Conservation (phyloP, 805 yeast genomes). For the Schizosaccharomyces lindneri region DNA sequence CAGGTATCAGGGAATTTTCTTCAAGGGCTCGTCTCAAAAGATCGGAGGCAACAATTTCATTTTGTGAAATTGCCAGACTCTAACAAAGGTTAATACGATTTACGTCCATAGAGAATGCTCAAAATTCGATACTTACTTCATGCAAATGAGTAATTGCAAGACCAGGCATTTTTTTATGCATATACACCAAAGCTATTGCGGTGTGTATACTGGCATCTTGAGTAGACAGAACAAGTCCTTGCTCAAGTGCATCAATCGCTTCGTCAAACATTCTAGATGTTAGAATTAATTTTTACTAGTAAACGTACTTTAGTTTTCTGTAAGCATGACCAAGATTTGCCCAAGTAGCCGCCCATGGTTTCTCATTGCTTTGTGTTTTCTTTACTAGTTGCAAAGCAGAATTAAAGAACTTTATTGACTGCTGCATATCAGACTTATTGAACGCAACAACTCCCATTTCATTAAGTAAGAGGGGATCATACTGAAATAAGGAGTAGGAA, state of each 20-base stretch:
- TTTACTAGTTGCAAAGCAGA: conserved; percentile 50
- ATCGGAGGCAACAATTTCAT: conserved; percentile 67
- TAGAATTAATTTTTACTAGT: not conserved
- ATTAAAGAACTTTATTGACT: conserved; percentile 45
- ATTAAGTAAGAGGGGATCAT: conserved; percentile 69
- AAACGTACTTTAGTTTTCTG: conserved; percentile 26
- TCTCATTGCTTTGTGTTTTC: conserved; percentile 48
- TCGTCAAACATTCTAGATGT: conserved; percentile 22
- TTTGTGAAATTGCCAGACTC: conserved; percentile 54
- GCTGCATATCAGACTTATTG: conserved; percentile 39
- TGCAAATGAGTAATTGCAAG: conserved; percentile 59
- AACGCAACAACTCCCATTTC: conserved; percentile 84
- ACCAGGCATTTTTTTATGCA: conserved; percentile 37
- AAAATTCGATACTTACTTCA: conserved; percentile 13
- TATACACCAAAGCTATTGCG: conserved; percentile 61
- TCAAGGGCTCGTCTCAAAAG: conserved; percentile 42
- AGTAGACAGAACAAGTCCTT: conserved; percentile 43
- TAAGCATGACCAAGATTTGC: conserved; percentile 76
- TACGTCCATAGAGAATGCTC: not conserved
- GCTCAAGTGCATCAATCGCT: conserved; percentile 51
- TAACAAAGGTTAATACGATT: not conserved
- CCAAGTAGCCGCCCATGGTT: conserved; percentile 65
- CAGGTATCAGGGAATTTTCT: conserved; percentile 5
- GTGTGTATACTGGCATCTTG: conserved; percentile 54
- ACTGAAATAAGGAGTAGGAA: conserved; percentile 51